Evolutionary conservation across 176 grass and related monocot species (phyloP), one percentile per base, ranked within the genome.

Genomic region (Carex kokanica): DNA sequence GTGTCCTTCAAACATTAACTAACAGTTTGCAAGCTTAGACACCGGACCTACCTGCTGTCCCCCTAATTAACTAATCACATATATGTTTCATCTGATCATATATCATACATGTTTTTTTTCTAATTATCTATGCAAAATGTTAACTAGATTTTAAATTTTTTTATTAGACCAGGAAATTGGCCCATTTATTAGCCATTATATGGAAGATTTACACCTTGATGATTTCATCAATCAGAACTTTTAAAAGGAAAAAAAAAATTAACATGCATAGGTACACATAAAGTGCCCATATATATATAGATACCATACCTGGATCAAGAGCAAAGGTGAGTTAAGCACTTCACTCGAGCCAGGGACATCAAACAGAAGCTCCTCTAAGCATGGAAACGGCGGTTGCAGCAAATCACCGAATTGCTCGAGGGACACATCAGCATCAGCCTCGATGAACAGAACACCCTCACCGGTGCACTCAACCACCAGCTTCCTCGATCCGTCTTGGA

Each of bases 401-500:
- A 86, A 84, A 40, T 92, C 85, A 0, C 92, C 92, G 60, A 97
- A 97, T 25, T 97, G 89, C 0, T 94, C 88, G 60, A 97, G 83
- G 0, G 85, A 40, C 10, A 97, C 88, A 2, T 97, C 88, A 2
- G 90, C 85, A 3, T 94, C 92, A 8, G 94, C 94, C 81, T 94
- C 94, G 21, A 81, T 84, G 90, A 97, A 97, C 56, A 91, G 60
- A 0, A 97, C 80, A 23, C 95, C 95, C 86, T 97, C 90, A 34
- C 90, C 90, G 8, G 92, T 94, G 68, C 95, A 98, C 10, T 98
- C 95, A 6, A 98, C 92, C 36, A 88, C 89, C 47, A 98, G 89
- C 87, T 98, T 98, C 29, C 80, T 82, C 36, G 40, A 82, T 52
- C 60, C 92, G 72, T 0, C 84, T 85, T 25, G 57, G 56, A 78